Conservation (phyloP, 2,329 filamentous ascomycete species). For the Pseudogymnoascus sp. region DNA sequence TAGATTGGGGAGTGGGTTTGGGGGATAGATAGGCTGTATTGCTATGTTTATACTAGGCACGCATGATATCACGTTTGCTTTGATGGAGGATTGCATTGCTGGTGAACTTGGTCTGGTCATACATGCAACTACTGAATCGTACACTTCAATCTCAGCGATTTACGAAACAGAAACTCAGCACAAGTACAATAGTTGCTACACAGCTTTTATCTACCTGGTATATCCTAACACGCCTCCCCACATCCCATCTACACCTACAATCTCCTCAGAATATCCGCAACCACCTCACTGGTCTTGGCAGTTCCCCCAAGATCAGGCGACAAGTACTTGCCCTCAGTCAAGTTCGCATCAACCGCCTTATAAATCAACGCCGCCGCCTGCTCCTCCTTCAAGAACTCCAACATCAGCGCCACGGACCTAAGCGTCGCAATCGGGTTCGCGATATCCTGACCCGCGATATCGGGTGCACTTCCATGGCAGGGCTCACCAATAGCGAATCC, state of each 20-base stretch:
- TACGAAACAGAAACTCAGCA: background rate
- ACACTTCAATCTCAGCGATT: background rate
- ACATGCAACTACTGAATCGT: background rate
- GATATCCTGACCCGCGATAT: slow-evolving; percentile 87
- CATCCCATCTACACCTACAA: slow-evolving; percentile 46
- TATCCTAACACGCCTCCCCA: background rate
- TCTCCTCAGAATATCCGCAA: slow-evolving; percentile 77
- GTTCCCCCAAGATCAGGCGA: slow-evolving; percentile 86
- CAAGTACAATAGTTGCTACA: slow-evolving; percentile 1
- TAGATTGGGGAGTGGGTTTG: background rate
- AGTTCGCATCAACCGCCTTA: slow-evolving; percentile 79
- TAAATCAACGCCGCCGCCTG: slow-evolving; percentile 84
- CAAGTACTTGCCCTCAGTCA: slow-evolving; percentile 73
- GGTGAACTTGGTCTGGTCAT: background rate
- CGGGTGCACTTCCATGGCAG: slow-evolving; percentile 91
- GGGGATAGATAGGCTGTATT: background rate
- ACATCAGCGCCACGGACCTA: slow-evolving; percentile 83
- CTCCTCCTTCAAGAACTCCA: slow-evolving; percentile 89
- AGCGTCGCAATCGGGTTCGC: slow-evolving; percentile 96
- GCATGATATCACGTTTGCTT: background rate
- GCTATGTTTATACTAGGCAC: background rate
- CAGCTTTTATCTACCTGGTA: slow-evolving; percentile 5
- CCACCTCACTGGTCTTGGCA: slow-evolving; percentile 76
- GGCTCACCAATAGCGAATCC: slow-evolving; percentile 95
- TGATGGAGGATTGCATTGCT: background rate